These are phyloP conservation scores for Entrophospora sp. DNA, from an alignment of 192 early-diverging fungal species.

Conservation along the genomic window DNA sequence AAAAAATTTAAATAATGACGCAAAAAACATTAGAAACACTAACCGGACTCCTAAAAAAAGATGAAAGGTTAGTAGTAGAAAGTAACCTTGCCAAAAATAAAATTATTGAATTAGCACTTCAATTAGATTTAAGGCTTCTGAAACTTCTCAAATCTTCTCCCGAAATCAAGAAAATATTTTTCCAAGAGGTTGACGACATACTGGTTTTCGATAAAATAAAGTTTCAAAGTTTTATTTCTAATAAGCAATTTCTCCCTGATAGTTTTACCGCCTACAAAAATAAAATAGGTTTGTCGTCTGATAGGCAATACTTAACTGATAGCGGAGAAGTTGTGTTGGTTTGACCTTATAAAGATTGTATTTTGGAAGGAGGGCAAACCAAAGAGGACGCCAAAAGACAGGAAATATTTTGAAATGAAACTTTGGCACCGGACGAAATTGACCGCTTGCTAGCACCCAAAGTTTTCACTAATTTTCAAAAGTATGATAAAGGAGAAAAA, in stretches of 20 bases:
- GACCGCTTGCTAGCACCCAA: conserved; percentile 1
- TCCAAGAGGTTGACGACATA: neutral
- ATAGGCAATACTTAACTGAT: neutral
- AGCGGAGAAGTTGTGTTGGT: neutral
- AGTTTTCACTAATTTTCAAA: conserved; percentile 7
- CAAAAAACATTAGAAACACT: neutral
- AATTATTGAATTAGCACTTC: neutral
- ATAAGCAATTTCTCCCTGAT: conserved; percentile 1
- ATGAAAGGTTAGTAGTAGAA: neutral
- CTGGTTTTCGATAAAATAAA: neutral
- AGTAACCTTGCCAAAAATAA: neutral
- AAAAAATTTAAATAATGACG: too few relatives aligned
- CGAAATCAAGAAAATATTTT: neutral
- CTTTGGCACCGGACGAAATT: neutral
- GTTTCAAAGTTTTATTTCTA: conserved; percentile 1
- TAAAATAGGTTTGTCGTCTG: neutral
- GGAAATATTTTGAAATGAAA: conserved; percentile 8
- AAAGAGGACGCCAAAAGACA: neutral
- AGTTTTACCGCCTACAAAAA: conserved; percentile 1
- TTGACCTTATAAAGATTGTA: conserved; percentile 8
- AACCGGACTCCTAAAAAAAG: neutral
- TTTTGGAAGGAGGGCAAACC: neutral
- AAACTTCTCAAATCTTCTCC: neutral
- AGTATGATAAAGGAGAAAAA: neutral
- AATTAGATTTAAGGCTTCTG: neutral